Evolutionary conservation across 108 stramenopile species (phyloP).

Genomic region (Fragilaria crotonensis): DNA sequence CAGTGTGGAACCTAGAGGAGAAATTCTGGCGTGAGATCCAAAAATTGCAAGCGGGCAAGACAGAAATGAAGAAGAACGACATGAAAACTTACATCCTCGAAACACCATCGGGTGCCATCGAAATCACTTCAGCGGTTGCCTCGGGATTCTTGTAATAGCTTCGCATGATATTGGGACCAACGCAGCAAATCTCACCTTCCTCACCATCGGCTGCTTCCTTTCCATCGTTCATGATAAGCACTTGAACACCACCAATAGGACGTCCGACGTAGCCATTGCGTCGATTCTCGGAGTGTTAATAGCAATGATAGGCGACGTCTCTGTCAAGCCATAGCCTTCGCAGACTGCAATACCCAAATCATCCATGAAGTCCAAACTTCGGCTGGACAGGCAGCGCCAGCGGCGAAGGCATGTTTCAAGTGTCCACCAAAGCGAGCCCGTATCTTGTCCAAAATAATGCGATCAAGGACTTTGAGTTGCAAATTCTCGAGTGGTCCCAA

Average conservation of each 20-base stretch:
- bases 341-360: slow-evolving; percentile 81
- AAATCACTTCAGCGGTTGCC: slow-evolving; percentile 87
- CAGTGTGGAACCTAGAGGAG: slow-evolving; percentile 72
- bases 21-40: too few relatives aligned
- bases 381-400: slow-evolving; percentile 83
- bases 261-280: slow-evolving; percentile 70
- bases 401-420: slow-evolving; percentile 66
- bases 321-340: slow-evolving; percentile 93
- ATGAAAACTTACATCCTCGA: slow-evolving; percentile 73
- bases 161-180: slow-evolving; percentile 90
- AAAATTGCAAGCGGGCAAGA: too few relatives aligned
- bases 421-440: slow-evolving; percentile 87
- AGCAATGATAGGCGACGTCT: slow-evolving; percentile 84
- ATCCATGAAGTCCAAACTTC: slow-evolving; percentile 93
- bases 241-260: slow-evolving; percentile 64
- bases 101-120: slow-evolving; percentile 72
- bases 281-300: slow-evolving; percentile 65
- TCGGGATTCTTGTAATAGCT: slow-evolving; percentile 91
- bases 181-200: slow-evolving; percentile 87
- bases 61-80: background rate
- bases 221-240: slow-evolving; percentile 63
- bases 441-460: slow-evolving; percentile 80
- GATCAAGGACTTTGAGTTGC: slow-evolving; percentile 57
- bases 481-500: slow-evolving; percentile 41
- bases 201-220: slow-evolving; percentile 58